A percentile compares a stretch with the other conserved stretches of the same genome.
Conservation (phyloP, 140 eudicot species). For the Flaveria floridana region DNA sequence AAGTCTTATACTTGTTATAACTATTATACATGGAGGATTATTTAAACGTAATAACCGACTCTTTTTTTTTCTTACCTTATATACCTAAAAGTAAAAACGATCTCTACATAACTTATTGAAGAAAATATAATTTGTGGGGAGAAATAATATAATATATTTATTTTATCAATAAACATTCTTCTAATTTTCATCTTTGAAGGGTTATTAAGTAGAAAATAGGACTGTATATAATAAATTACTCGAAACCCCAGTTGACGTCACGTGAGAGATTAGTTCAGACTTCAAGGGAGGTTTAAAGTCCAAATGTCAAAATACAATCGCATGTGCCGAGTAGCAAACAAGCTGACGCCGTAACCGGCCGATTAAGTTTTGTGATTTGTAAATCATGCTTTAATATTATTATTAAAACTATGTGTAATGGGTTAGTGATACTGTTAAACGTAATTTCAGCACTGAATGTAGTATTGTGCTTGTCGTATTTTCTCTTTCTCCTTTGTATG, state of each 20-base stretch:
- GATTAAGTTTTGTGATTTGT: background rate
- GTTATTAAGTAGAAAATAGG: conserved; percentile 3
- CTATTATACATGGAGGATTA: too few species aligned
- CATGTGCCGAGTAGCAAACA: conserved; percentile 12
- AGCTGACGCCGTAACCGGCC: conserved; percentile 8
- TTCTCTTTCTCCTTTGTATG: too few species aligned
- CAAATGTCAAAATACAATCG: background rate
- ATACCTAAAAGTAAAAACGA: too few species aligned
- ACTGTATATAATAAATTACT: conserved; percentile 6
- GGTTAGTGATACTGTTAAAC: too few species aligned
- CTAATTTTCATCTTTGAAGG: conserved; percentile 10
- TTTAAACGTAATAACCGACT: too few species aligned
- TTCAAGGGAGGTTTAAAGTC: background rate
- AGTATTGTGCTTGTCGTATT: too few species aligned
- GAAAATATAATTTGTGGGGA: too few species aligned
- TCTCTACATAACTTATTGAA: too few species aligned
- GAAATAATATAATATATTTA: background rate
- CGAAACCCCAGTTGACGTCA: conserved; percentile 20
- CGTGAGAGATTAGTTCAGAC: conserved; percentile 9
- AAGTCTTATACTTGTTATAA: too few species aligned
- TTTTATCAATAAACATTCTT: conserved; percentile 10
- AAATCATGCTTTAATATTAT: background rate
- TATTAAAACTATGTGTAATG: background rate
- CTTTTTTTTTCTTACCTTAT: too few species aligned
- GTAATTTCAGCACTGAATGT: too few species aligned